Evolutionary conservation across 2,329 filamentous ascomycete genomes (phyloP).

Genomic region (Calonectria crousiana): DNA sequence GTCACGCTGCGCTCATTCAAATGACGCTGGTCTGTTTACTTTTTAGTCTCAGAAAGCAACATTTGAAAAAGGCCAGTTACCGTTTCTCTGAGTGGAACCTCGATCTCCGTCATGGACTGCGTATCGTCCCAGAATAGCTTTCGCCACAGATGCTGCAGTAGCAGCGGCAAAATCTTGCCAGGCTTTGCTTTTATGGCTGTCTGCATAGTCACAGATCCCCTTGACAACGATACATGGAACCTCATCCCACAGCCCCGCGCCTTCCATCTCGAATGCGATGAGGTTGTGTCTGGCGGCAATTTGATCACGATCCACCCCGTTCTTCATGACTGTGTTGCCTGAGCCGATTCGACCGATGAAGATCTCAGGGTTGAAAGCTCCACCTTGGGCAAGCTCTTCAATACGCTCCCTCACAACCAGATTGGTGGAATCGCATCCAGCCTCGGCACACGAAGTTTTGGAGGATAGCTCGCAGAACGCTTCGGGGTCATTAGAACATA

Average conservation of each 20-base stretch:
- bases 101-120: no score
- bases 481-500: no score
- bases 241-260: slow-evolving; percentile 10
- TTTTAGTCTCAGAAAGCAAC: no score
- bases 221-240: slow-evolving; percentile 9
- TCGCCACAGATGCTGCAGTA: slow-evolving; percentile 4
- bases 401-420: no score
- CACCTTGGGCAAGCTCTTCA: not conserved
- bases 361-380: slow-evolving; percentile 29
- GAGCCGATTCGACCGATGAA: slow-evolving; percentile 47
- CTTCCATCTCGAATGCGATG: slow-evolving; percentile 24
- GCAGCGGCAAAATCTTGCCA: slow-evolving; percentile 17
- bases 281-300: not conserved
- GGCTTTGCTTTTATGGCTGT: not conserved
- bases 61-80: no score
- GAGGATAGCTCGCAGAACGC: no score
- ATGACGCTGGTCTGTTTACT: no score
- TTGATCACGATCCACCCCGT: slow-evolving; percentile 15
- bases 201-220: slow-evolving; percentile 17
- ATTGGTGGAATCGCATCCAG: no score
- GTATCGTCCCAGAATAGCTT: slow-evolving; percentile 6
- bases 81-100: no score
- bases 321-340: slow-evolving; percentile 52
- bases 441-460: no score
- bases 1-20: no score